A percentile compares a stretch with the other conserved stretches of the same genome.
phyloP scores from a whole-genome alignment of 306 rosid genomes.

The Prunus persica region Prunus_persica_NCBIv2 NC_034012.1:1100501-1101000 shows the following conservation, averaged over 20 bases:
- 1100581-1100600: constrained; percentile 27
- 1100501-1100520: constrained; percentile 11
- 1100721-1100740: constrained; percentile 19
- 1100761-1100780: constrained; percentile 32
- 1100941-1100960: background rate
- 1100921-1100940: background rate
- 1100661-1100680: constrained; percentile 28
- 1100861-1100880: constrained; percentile 79
- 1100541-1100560: constrained; percentile 29
- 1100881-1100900: constrained; percentile 17
- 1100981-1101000: constrained; percentile 65
- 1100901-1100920: background rate
- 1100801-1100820: constrained; percentile 96
- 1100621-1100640: constrained; percentile 26
- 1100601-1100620: constrained; percentile 28
- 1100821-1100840: constrained; percentile 82
- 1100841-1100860: constrained; percentile 90
- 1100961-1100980: constrained; percentile 63
- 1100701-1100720: constrained; percentile 29
- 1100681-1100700: constrained; percentile 29
- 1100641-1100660: constrained; percentile 24
- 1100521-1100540: constrained; percentile 24
- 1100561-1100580: constrained; percentile 25
- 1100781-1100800: constrained; percentile 78
- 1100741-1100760: constrained; percentile 25